phyloP scores from a whole-genome alignment of 306 rosid species.

The Glycyrrhiza uralensis region DNA sequence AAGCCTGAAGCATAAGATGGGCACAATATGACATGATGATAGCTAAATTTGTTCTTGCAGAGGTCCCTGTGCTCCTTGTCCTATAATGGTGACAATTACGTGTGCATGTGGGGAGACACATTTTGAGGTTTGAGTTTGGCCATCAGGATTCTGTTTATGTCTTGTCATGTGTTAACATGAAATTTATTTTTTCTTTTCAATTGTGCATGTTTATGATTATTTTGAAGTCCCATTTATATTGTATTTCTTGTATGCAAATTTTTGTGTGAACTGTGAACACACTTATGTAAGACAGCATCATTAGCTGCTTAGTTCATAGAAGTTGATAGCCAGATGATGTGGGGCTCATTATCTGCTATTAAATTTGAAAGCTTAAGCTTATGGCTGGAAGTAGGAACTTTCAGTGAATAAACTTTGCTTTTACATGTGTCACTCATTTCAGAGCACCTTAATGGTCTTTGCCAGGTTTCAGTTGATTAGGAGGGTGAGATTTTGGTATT shows the following conservation, averaged over 20 bases:
- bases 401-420: not conserved
- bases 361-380: not conserved
- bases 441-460: constrained; percentile 1
- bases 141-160: constrained; percentile 10
- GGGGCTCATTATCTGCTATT: not conserved
- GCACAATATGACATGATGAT: constrained; percentile 1
- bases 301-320: not conserved
- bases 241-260: not conserved
- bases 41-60: constrained; percentile 56
- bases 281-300: not conserved
- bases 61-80: constrained; percentile 98
- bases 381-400: too few species aligned
- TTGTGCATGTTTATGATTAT: constrained; percentile 16
- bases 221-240: constrained; percentile 2
- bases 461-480: not conserved
- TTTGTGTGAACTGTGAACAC: not conserved
- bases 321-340: constrained; percentile 9
- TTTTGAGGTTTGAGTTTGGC: constrained; percentile 68
- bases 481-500: not conserved
- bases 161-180: not conserved
- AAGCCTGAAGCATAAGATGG: not conserved
- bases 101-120: constrained; percentile 91
- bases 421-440: not conserved
- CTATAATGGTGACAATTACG: constrained; percentile 86
- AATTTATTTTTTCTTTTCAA: constrained; percentile 7